Conservation (phyloP, 2,329 filamentous ascomycete species). For the Emergomyces pasteurianus region DNA sequence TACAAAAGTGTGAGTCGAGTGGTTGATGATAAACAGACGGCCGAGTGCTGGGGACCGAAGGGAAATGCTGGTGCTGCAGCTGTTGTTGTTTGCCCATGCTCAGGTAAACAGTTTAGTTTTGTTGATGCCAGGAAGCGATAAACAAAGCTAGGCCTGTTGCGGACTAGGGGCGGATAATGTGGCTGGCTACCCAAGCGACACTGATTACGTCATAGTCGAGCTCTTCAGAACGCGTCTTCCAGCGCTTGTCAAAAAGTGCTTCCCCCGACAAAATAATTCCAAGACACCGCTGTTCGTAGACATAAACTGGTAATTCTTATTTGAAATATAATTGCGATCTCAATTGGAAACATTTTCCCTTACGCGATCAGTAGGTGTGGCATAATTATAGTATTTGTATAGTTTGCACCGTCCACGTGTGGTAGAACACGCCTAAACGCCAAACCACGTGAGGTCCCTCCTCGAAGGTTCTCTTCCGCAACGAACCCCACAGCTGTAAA, state of each 20-base stretch:
- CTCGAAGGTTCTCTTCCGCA: neutral
- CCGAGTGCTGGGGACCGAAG: neutral
- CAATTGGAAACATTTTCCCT: neutral
- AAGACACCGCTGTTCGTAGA: neutral
- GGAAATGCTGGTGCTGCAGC: neutral
- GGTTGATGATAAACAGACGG: neutral
- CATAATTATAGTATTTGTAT: neutral
- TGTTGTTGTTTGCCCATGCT: slow-evolving; percentile 3
- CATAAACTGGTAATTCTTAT: neutral
- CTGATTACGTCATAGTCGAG: slow-evolving; percentile 7
- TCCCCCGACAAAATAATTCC: too few relatives aligned
- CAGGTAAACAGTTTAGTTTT: slow-evolving; percentile 1
- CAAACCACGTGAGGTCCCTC: slow-evolving; percentile 21
- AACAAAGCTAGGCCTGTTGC: slow-evolving; percentile 13
- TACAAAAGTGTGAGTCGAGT: neutral
- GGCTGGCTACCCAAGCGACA: slow-evolving; percentile 7
- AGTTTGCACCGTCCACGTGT: slow-evolving; percentile 6
- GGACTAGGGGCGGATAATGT: slow-evolving; percentile 8
- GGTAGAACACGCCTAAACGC: slow-evolving; percentile 18
- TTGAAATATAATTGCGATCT: neutral
- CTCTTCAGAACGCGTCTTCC: slow-evolving; percentile 5
- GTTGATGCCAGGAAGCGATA: slow-evolving; percentile 5
- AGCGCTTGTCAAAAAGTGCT: neutral
- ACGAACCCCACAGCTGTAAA: neutral
- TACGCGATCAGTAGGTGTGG: neutral